phyloP scores from a whole-genome alignment of 495 filamentous ascomycete species.

The Lasiosphaeria ovina region DNA sequence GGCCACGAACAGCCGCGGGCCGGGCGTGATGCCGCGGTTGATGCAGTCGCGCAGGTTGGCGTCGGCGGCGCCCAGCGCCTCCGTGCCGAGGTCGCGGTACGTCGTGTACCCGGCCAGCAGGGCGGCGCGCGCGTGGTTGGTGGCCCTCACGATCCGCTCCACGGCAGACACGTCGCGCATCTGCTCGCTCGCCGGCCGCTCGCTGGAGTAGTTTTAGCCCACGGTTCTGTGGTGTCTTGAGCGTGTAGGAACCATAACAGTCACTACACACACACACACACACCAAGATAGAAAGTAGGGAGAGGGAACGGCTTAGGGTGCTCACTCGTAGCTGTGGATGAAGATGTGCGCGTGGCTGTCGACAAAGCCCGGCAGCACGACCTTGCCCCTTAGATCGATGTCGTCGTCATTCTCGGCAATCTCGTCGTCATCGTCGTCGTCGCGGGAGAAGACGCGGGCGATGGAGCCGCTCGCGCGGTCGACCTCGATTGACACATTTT shows the following conservation, averaged over 20 bases:
- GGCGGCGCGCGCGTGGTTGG: constrained; percentile 48
- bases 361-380: constrained; percentile 51
- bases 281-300: background rate
- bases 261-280: background rate
- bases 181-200: constrained; percentile 42
- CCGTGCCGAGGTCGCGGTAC: constrained; percentile 54
- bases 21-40: constrained; percentile 50
- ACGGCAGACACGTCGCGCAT: constrained; percentile 51
- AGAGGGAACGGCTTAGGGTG: background rate
- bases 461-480: constrained; percentile 43
- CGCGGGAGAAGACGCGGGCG: constrained; percentile 32
- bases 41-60: constrained; percentile 44
- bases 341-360: constrained; percentile 55
- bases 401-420: constrained; percentile 5
- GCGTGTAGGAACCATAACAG: too few relatives aligned
- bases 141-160: constrained; percentile 49
- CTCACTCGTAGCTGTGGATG: constrained; percentile 13
- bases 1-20: constrained; percentile 51
- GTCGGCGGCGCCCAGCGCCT: constrained; percentile 46
- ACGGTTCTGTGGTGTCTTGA: too few relatives aligned
- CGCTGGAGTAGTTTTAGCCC: constrained; percentile 16
- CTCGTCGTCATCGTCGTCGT: constrained; percentile 7
- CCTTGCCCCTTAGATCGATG: constrained; percentile 48
- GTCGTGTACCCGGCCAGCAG: constrained; percentile 56
- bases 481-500: constrained; percentile 41